These are phyloP conservation scores for Kazachstania viticola DNA, from an alignment of 805 yeast species.

Conservation along the genomic window DNA sequence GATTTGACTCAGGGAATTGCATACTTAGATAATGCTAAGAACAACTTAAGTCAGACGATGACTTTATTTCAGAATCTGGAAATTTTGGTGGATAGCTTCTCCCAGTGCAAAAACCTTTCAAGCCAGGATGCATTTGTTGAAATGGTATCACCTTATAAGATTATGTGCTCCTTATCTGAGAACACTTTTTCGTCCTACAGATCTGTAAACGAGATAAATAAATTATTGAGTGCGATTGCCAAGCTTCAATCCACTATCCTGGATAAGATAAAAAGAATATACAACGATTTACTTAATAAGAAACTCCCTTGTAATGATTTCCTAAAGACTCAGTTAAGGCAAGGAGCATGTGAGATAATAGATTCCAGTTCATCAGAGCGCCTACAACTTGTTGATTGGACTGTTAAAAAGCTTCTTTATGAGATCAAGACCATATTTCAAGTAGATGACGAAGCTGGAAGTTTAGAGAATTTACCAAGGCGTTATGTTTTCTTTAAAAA, in stretches of 20 bases:
- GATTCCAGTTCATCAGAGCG: slow-evolving; percentile 45
- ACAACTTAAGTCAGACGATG: slow-evolving; percentile 74
- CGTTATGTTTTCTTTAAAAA: slow-evolving; percentile 75
- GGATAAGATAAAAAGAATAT: slow-evolving; percentile 12
- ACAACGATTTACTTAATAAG: slow-evolving; percentile 4
- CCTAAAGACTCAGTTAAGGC: slow-evolving; percentile 26
- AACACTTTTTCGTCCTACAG: slow-evolving; percentile 48
- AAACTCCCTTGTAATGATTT: slow-evolving; percentile 1
- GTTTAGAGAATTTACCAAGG: slow-evolving; percentile 73
- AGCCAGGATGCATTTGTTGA: slow-evolving; percentile 10
- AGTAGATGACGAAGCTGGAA: slow-evolving; percentile 84
- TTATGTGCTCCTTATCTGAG: slow-evolving; percentile 25
- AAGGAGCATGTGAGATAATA: slow-evolving; percentile 61
- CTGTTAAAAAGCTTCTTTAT: slow-evolving; percentile 50
- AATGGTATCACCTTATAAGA: slow-evolving; percentile 20
- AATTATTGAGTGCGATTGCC: slow-evolving; percentile 19
- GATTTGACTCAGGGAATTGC: slow-evolving; percentile 70
- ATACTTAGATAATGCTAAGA: slow-evolving; percentile 68
- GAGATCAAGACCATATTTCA: slow-evolving; percentile 71
- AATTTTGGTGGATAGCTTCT: slow-evolving; percentile 50
- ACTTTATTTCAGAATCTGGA: slow-evolving; percentile 78
- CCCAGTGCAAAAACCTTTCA: slow-evolving; percentile 12
- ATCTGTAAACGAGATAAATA: slow-evolving; percentile 54
- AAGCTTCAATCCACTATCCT: slow-evolving; percentile 17
- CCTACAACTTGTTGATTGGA: slow-evolving; percentile 60